Percentiles rank a stretch among this genome's conserved stretches.
phyloP scores from a whole-genome alignment of 108 stramenopile species.

The Cafeteria roenbergensis region DNA sequence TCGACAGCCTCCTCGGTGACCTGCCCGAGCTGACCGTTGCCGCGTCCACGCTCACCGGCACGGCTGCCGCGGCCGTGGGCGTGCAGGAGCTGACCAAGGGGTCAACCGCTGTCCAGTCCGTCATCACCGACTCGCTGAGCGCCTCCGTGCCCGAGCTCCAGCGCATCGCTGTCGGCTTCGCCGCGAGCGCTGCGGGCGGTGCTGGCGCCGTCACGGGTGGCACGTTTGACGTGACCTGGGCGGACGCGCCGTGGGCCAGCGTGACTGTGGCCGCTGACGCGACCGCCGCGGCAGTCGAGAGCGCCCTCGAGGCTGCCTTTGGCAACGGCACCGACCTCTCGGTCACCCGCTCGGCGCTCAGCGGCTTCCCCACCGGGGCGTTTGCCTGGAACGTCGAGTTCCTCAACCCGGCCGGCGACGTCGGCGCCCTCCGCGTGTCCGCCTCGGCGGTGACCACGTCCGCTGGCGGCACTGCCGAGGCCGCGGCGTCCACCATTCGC shows the following conservation, averaged over 20 bases:
- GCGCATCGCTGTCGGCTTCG: constrained; percentile 26
- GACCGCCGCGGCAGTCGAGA: constrained; percentile 18
- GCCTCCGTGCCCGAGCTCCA: constrained; percentile 56
- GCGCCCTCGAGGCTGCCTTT: constrained; percentile 19
- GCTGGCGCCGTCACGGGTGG: not conserved
- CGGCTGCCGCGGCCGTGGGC: constrained; percentile 25
- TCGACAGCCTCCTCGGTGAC: not conserved
- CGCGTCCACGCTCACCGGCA: constrained; percentile 5
- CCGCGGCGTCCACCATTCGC: constrained; percentile 13
- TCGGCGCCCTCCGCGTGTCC: constrained; percentile 26
- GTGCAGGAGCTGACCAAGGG: constrained; percentile 36
- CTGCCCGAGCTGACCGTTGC: not conserved
- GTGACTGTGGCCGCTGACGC: constrained; percentile 18
- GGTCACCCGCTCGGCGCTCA: constrained; percentile 9
- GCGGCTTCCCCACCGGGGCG: not conserved
- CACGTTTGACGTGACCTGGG: constrained; percentile 31
- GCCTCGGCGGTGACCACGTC: not conserved
- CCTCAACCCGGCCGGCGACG: constrained; percentile 51
- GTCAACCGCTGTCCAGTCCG: constrained; percentile 56
- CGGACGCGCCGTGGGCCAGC: constrained; percentile 9
- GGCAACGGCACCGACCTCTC: constrained; percentile 26
- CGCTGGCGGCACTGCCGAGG: not conserved
- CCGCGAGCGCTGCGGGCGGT: no score
- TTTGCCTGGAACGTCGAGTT: constrained; percentile 44
- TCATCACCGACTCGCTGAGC: constrained; percentile 44